Evolutionary conservation across 148 eudicot species (phyloP), one percentile per base, ranked within the genome.

Genomic region (Fagopyrum tataricum): DNA sequence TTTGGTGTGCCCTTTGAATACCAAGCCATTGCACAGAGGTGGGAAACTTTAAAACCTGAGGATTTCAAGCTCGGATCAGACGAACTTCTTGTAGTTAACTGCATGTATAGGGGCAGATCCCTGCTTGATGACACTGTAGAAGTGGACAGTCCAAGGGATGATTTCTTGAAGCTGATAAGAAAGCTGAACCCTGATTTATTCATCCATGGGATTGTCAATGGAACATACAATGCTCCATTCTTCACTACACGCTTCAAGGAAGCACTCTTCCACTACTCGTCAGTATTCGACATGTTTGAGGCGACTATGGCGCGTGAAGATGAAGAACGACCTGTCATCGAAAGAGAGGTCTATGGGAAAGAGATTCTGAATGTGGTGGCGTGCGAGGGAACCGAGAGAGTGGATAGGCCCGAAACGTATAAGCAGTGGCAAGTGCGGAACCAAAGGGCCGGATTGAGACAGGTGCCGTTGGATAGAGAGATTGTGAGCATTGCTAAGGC

Each of bases 1-100:
- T 84, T 82, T 73, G 76, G 78, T 21, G 84, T 87, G 37, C 84
- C 86, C 0, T 87, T 87, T 20, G 84, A 87, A 58, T 87, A 81
- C 71, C 40, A 77, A 66, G 67, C 77, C 15, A 72, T 87, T 21
- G 83, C 82, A 7, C 74, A 82, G 56, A 75, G 75, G 7, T 87
- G 87, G 90, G 88, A 84, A 46, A 73, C 58, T 2, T 58, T 87
- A 37, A 26, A 73, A 10, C 37, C 75, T 7, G 84, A 82, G 23
- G 87, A 84, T 73, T 79, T 87, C 7, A 53, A 56, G 9, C 79
- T 87, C 4, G 64, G 61, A n/a, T 76, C 80, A 1, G 79, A 82
- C 20, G 90, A 87, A 73, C 75, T 82, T 24, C 75, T 84, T 74
- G 83, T 79, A 1, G 83, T 87, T 26, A 86, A 84, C 18, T 82